A percentile compares a stretch with the other conserved stretches of the same genome.
phyloP scores from a whole-genome alignment of 2,329 filamentous ascomycete genomes.

The Pseudogymnoascus sp. region DNA sequence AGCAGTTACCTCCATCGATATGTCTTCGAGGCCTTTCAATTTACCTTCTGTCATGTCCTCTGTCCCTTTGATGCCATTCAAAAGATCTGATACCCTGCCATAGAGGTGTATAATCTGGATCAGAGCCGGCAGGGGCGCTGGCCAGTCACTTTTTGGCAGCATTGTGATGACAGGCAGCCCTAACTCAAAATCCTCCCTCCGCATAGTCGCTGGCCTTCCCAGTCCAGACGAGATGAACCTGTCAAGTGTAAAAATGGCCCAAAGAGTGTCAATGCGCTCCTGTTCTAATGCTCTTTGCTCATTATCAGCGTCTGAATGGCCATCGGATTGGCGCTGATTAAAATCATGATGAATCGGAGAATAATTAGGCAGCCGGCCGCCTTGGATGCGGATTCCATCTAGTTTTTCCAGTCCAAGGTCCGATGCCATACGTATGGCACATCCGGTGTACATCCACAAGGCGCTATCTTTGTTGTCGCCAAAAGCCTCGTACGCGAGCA shows the following conservation, averaged over 20 bases:
- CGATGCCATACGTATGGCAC: conserved; percentile 76
- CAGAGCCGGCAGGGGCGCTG: conserved; percentile 70
- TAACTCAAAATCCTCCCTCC: conserved; percentile 79
- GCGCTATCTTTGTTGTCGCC: conserved; percentile 83
- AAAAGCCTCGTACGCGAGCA: conserved; percentile 85
- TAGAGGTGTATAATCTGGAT: conserved; percentile 82
- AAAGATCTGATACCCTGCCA: conserved; percentile 72
- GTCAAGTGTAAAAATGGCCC: conserved; percentile 84
- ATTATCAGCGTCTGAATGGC: background rate
- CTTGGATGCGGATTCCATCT: conserved; percentile 61
- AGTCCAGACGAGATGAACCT: conserved; percentile 82
- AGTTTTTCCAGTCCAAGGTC: conserved; percentile 76
- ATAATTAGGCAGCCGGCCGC: conserved; percentile 12
- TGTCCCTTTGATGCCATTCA: conserved; percentile 71
- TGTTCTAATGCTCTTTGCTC: conserved; percentile 21
- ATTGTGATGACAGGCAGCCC: conserved; percentile 50
- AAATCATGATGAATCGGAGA: conserved; percentile 12
- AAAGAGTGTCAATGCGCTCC: conserved; percentile 80
- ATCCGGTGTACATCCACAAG: conserved; percentile 87
- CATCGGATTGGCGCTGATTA: conserved; percentile 8
- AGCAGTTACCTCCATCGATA: conserved; percentile 71
- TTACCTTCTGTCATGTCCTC: conserved; percentile 70
- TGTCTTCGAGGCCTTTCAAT: conserved; percentile 62
- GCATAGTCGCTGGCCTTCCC: conserved; percentile 73
- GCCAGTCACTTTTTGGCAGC: conserved; percentile 58